Percentiles rank a stretch among this genome's conserved stretches.
These are phyloP conservation scores for Xylaria scruposa DNA, from an alignment of 495 filamentous ascomycete species.

Conservation along the genomic window DNA sequence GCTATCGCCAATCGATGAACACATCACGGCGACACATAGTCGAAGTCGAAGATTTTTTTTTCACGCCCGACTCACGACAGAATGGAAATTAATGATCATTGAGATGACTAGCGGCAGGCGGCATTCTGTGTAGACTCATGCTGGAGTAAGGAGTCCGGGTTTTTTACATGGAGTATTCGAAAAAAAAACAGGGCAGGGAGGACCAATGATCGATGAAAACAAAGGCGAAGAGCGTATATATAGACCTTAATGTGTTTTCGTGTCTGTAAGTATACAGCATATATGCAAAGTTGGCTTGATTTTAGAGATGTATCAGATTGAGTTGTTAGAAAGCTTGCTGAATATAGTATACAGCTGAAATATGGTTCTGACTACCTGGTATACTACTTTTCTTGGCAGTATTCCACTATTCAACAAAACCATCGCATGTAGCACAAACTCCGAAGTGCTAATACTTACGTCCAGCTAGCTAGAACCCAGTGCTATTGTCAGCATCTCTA, in stretches of 20 bases:
- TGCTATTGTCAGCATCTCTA: too few relatives aligned
- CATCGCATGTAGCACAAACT: neutral
- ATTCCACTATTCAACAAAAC: neutral
- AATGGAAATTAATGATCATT: neutral
- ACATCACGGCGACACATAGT: neutral
- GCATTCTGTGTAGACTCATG: neutral
- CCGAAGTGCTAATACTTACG: neutral
- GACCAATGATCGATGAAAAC: neutral
- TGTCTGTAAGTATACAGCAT: neutral
- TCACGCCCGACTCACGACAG: neutral
- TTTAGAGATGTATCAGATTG: neutral
- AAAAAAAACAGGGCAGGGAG: neutral
- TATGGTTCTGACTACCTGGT: too few relatives aligned
- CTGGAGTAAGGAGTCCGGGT: conserved; percentile 19
- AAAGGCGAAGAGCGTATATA: neutral
- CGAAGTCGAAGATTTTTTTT: neutral
- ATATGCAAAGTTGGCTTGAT: neutral
- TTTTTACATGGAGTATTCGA: neutral
- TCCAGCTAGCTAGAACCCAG: too few relatives aligned
- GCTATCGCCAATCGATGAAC: too few relatives aligned
- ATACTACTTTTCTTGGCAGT: too few relatives aligned
- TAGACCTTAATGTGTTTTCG: conserved; percentile 13
- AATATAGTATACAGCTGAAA: neutral
- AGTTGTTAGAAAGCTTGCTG: neutral
- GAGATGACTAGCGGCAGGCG: conserved; percentile 1